phyloP scores from a whole-genome alignment of 129 eudicot genomes.

The Lactuca sativa region DNA sequence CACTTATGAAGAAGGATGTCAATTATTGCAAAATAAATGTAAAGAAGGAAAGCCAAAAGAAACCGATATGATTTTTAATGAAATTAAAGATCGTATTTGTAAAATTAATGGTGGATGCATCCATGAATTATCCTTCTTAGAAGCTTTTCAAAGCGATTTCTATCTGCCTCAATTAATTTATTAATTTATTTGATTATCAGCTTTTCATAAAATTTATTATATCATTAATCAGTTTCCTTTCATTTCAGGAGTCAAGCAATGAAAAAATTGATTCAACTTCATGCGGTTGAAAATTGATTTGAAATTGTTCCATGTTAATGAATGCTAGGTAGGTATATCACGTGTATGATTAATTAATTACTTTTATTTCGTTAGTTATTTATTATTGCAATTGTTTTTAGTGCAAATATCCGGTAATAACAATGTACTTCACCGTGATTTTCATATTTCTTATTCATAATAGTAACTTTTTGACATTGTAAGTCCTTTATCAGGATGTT shows the following conservation, averaged over 20 bases:
- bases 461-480: neutral
- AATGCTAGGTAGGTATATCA: slow-evolving; percentile 41
- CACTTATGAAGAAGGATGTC: slow-evolving; percentile 49
- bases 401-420: neutral
- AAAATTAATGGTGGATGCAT: slow-evolving; percentile 55
- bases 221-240: neutral
- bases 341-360: neutral
- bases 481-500: too few relatives aligned
- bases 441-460: too few relatives aligned
- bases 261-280: slow-evolving; percentile 55
- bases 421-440: too few relatives aligned
- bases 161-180: slow-evolving; percentile 40
- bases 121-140: slow-evolving; percentile 52
- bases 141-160: slow-evolving; percentile 44
- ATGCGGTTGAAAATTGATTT: slow-evolving; percentile 59
- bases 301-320: slow-evolving; percentile 42
- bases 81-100: slow-evolving; percentile 48
- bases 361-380: too few relatives aligned
- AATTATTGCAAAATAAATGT: slow-evolving; percentile 45
- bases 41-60: slow-evolving; percentile 46
- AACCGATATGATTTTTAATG: slow-evolving; percentile 46
- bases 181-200: neutral
- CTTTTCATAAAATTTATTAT: neutral
- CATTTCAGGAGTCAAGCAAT: slow-evolving; percentile 62
- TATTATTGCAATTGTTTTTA: neutral